phyloP scores from a whole-genome alignment of 2,329 filamentous ascomycete species.

The Cytospora schulzeri region DNA sequence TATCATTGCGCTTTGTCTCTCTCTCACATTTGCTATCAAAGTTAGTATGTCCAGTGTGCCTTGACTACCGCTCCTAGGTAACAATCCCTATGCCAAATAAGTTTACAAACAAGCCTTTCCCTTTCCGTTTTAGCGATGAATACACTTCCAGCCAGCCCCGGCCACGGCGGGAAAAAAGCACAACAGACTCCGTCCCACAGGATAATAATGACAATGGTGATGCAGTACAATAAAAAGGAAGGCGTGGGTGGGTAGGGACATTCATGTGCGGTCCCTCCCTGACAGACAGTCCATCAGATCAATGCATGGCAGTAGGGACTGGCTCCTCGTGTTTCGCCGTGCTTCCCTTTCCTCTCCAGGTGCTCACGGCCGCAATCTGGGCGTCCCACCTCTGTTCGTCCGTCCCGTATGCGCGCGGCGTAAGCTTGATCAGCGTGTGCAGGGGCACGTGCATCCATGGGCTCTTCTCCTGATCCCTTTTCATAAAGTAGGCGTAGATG shows the following conservation, averaged over 20 bases:
- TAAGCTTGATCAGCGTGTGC: slow-evolving; percentile 95
- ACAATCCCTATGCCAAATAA: slow-evolving; percentile 7
- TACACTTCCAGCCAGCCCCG: slow-evolving; percentile 12
- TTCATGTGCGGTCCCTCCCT: background rate
- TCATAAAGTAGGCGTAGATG: slow-evolving; percentile 99
- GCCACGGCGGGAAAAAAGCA: background rate
- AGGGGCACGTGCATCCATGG: slow-evolving; percentile 99
- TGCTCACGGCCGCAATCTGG: slow-evolving; percentile 93
- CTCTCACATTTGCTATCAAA: background rate
- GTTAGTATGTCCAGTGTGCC: slow-evolving; percentile 9
- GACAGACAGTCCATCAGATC: slow-evolving; percentile 7
- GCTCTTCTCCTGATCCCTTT: slow-evolving; percentile 86
- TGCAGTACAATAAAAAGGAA: background rate
- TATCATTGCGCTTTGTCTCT: slow-evolving; percentile 1
- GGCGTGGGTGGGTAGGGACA: background rate
- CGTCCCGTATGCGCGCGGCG: slow-evolving; percentile 90
- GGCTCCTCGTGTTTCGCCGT: slow-evolving; percentile 84
- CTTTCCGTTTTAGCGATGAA: slow-evolving; percentile 16
- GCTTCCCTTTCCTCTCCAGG: slow-evolving; percentile 91
- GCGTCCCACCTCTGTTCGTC: slow-evolving; percentile 86
- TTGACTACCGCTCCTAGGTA: background rate
- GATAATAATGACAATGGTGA: slow-evolving; percentile 13
- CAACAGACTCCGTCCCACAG: slow-evolving; percentile 9
- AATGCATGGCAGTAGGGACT: slow-evolving; percentile 35
- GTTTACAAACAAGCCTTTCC: slow-evolving; percentile 11